These are phyloP conservation scores for Globisporangium spinosum DNA, from an alignment of 352 stramenopile species.

Conservation along the genomic window DNA sequence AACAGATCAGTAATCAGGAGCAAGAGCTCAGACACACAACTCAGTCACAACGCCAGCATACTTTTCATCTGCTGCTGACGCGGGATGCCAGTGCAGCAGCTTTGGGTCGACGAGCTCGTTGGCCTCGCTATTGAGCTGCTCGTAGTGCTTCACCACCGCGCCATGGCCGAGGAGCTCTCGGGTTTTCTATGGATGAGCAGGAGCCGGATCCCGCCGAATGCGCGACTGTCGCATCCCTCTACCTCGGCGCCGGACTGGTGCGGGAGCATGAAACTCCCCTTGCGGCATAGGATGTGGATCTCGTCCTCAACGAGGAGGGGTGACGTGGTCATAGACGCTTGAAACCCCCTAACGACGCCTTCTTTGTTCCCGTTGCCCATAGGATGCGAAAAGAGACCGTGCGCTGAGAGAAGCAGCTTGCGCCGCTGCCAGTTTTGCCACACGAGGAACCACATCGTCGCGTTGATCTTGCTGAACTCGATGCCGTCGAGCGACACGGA, in stretches of 20 bases:
- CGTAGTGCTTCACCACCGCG: slow-evolving; percentile 18
- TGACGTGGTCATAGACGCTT: neutral
- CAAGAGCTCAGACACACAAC: neutral
- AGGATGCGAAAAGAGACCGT: slow-evolving; percentile 32
- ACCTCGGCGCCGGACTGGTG: neutral
- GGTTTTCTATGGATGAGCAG: slow-evolving; percentile 15
- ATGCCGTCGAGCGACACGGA: slow-evolving; percentile 60
- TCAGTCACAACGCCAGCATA: slow-evolving; percentile 3
- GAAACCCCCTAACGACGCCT: neutral
- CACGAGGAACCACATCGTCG: slow-evolving; percentile 62
- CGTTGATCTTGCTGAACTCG: slow-evolving; percentile 55
- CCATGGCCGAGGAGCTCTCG: slow-evolving; percentile 14
- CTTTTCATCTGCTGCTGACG: slow-evolving; percentile 34
- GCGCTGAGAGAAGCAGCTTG: slow-evolving; percentile 38
- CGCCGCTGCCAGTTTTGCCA: slow-evolving; percentile 85
- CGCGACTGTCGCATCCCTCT: neutral
- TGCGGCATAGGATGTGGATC: slow-evolving; percentile 21
- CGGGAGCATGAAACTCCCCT: slow-evolving; percentile 46
- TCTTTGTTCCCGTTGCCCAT: neutral
- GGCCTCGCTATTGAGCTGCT: slow-evolving; percentile 25
- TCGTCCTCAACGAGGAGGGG: slow-evolving; percentile 13
- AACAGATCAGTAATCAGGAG: neutral
- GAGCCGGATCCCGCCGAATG: slow-evolving; percentile 12
- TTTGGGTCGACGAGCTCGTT: slow-evolving; percentile 25
- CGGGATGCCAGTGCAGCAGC: slow-evolving; percentile 60